These are phyloP conservation scores for Oryza australiensis DNA, from an alignment of 176 grass and related monocot species.

Conservation along the genomic window DNA sequence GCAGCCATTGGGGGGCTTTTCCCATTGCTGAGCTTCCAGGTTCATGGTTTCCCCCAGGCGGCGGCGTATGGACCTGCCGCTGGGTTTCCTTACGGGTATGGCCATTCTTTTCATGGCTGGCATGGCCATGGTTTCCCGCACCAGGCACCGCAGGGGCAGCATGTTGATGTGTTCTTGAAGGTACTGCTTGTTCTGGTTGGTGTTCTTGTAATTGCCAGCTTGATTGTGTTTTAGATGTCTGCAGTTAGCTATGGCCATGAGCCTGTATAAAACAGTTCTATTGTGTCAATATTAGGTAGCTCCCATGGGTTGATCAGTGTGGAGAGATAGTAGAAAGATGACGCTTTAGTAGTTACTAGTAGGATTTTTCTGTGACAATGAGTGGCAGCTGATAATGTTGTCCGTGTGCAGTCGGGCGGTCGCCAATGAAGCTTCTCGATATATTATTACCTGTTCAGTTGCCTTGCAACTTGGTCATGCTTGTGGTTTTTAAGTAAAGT, in stretches of 20 bases:
- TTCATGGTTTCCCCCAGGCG: conserved; percentile 74
- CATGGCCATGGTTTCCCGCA: conserved; percentile 64
- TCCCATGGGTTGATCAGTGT: conserved; percentile 35
- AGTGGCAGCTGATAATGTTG: conserved; percentile 13
- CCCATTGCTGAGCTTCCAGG: conserved; percentile 83
- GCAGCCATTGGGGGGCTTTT: conserved; percentile 79
- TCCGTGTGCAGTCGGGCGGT: not conserved
- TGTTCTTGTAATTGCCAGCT: conserved; percentile 65
- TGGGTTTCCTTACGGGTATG: conserved; percentile 67
- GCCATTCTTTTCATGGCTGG: conserved; percentile 67
- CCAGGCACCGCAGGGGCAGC: conserved; percentile 54
- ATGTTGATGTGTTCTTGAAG: conserved; percentile 67
- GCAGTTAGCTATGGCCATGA: conserved; percentile 30
- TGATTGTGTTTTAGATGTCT: conserved; percentile 64
- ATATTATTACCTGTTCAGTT: not conserved
- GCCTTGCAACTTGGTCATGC: not conserved
- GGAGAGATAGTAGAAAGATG: conserved; percentile 26
- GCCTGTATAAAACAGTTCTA: conserved; percentile 33
- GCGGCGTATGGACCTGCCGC: conserved; percentile 56
- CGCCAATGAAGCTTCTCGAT: not conserved
- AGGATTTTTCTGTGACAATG: conserved; percentile 8
- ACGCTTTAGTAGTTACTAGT: not conserved
- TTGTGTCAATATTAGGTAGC: conserved; percentile 51
- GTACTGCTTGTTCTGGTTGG: conserved; percentile 59
- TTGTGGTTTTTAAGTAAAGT: conserved; percentile 3